phyloP scores from a whole-genome alignment of 192 early-diverging fungal species.

The Coemansia sp. region DNA sequence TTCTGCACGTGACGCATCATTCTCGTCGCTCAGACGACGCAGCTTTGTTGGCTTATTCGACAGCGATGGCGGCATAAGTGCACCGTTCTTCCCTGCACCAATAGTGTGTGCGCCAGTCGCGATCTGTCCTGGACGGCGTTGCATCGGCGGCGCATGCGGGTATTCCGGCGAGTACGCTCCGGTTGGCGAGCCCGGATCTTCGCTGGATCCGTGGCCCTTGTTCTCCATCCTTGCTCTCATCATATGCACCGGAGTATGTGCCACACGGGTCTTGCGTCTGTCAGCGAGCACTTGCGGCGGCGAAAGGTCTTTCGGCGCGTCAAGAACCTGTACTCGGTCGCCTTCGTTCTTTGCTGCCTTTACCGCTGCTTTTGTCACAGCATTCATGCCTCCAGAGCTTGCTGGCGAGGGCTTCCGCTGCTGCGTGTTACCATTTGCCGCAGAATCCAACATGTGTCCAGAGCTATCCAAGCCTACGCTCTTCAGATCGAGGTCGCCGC shows the following conservation, averaged over 20 bases:
- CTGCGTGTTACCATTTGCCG: neutral
- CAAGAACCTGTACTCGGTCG: slow-evolving; percentile 36
- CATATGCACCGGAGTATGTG: slow-evolving; percentile 45
- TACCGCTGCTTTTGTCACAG: slow-evolving; percentile 45
- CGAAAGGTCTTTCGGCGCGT: slow-evolving; percentile 22
- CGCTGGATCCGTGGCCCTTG: slow-evolving; percentile 12
- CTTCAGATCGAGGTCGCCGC: slow-evolving; percentile 8
- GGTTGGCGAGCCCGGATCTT: slow-evolving; percentile 17
- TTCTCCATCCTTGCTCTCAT: slow-evolving; percentile 56
- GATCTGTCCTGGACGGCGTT: slow-evolving; percentile 38
- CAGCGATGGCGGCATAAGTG: slow-evolving; percentile 3
- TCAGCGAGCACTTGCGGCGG: slow-evolving; percentile 55
- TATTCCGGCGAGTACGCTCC: slow-evolving; percentile 16
- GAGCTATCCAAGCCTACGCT: neutral
- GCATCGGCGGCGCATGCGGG: slow-evolving; percentile 14
- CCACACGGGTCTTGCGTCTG: slow-evolving; percentile 51
- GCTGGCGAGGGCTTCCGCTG: slow-evolving; percentile 31
- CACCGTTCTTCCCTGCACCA: slow-evolving; percentile 8
- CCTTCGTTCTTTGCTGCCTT: slow-evolving; percentile 47
- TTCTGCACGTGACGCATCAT: slow-evolving; percentile 8
- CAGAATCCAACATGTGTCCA: neutral
- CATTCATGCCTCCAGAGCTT: slow-evolving; percentile 34
- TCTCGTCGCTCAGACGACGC: slow-evolving; percentile 43
- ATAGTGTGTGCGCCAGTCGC: neutral
- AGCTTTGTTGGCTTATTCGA: slow-evolving; percentile 34